Conservation (phyloP, 225 moss, liverwort and hornwort genomes). For the Pseudisothecium myosuroides region DNA sequence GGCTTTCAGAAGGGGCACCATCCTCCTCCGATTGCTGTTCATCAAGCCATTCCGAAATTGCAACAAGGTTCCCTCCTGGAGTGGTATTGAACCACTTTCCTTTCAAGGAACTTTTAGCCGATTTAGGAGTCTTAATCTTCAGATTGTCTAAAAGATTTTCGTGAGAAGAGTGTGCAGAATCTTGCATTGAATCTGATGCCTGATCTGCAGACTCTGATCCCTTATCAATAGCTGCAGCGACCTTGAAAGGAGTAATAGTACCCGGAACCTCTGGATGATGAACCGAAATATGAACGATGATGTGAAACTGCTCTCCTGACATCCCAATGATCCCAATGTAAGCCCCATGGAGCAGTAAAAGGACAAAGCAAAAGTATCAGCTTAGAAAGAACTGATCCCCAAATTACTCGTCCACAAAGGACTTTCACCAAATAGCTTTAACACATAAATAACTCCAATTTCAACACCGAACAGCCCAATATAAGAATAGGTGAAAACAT, state of each 20-base stretch:
- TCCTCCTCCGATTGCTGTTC: constrained; percentile 5
- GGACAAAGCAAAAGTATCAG: neutral
- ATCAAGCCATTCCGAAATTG: constrained; percentile 35
- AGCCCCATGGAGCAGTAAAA: neutral
- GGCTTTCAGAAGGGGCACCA: constrained; percentile 31
- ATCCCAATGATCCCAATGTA: constrained; percentile 2
- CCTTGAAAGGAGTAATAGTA: constrained; percentile 77
- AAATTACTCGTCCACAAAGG: neutral
- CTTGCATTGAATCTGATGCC: constrained; percentile 16
- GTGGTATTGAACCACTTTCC: constrained; percentile 56
- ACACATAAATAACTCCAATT: neutral
- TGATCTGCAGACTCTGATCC: constrained; percentile 11
- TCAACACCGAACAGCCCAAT: neutral
- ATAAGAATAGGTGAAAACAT: neutral
- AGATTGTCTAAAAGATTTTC: constrained; percentile 3
- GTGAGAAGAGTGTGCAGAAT: constrained; percentile 2
- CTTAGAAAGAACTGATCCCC: neutral
- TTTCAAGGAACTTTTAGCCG: constrained; percentile 41
- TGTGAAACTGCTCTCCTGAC: constrained; percentile 91
- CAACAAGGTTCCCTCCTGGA: constrained; percentile 51
- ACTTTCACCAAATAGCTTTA: neutral
- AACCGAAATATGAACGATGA: constrained; percentile 67
- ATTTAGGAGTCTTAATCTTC: constrained; percentile 39
- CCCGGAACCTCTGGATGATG: constrained; percentile 38
- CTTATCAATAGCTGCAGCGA: constrained; percentile 69